These are phyloP conservation scores for Pinus taeda DNA, from an alignment of 75 land plant genomes.

Conservation along the genomic window DNA sequence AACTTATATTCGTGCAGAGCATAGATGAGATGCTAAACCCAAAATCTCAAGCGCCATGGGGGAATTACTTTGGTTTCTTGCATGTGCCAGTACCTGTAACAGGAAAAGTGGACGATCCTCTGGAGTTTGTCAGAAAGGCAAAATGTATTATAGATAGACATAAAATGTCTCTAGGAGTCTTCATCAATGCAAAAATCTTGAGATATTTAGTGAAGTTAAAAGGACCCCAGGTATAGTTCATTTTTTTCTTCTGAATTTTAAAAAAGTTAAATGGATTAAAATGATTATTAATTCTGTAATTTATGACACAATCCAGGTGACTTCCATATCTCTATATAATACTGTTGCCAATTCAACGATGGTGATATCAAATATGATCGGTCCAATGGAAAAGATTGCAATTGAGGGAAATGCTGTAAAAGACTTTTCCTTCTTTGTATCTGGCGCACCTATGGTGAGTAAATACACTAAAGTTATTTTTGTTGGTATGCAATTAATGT, in stretches of 20 bases:
- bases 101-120: background rate
- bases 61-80: background rate
- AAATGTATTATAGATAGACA: background rate
- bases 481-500: too few relatives aligned
- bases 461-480: too few relatives aligned
- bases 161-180: constrained; percentile 6
- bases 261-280: too few relatives aligned
- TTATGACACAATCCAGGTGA: background rate
- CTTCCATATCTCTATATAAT: background rate
- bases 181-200: background rate
- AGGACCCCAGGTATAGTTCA: background rate
- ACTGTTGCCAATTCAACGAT: constrained; percentile 22
- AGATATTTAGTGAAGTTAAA: background rate
- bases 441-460: constrained; percentile 36
- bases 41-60: background rate
- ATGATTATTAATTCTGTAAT: too few relatives aligned
- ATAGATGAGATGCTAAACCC: background rate
- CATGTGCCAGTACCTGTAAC: background rate
- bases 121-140: background rate
- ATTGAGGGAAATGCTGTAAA: constrained; percentile 24
- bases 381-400: constrained; percentile 35
- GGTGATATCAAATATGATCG: constrained; percentile 41
- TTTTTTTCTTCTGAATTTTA: too few relatives aligned
- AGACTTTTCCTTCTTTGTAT: constrained; percentile 32
- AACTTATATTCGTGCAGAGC: background rate